Percentiles rank a stretch among this genome's conserved stretches.
These are phyloP conservation scores for Candida vartiovaarae DNA, from an alignment of 805 yeast species.

Conservation along the genomic window DNA sequence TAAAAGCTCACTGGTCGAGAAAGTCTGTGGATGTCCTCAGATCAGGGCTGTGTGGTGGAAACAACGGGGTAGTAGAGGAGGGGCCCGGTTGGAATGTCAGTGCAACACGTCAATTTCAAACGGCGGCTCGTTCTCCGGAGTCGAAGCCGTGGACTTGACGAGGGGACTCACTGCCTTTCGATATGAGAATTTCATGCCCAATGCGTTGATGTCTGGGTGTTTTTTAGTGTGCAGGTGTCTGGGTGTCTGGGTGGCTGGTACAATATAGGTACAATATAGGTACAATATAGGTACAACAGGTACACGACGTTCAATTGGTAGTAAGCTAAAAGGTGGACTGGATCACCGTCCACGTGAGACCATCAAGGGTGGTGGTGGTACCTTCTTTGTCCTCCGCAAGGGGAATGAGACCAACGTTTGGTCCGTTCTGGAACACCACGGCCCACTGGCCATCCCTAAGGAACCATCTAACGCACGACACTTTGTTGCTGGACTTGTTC, in stretches of 20 bases:
- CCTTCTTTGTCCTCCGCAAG: constrained; percentile 11
- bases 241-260: background rate
- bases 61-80: background rate
- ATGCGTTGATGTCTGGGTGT: too few relatives aligned
- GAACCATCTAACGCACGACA: constrained; percentile 15
- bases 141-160: too few relatives aligned
- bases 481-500: constrained; percentile 18
- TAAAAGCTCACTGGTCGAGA: too few relatives aligned
- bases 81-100: background rate
- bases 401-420: constrained; percentile 15
- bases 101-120: too few relatives aligned
- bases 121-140: too few relatives aligned
- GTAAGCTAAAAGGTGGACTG: constrained; percentile 10
- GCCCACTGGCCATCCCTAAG: constrained; percentile 10
- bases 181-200: too few relatives aligned
- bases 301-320: too few relatives aligned
- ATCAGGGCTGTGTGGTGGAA: too few relatives aligned
- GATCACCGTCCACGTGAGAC: constrained; percentile 13
- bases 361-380: constrained; percentile 4
- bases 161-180: too few relatives aligned
- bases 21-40: background rate
- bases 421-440: constrained; percentile 14
- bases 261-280: too few relatives aligned
- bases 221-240: background rate
- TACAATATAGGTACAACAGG: too few relatives aligned